Base-by-base conservation (phyloP, 805 yeast species). In the Candida incommunis region DNA sequence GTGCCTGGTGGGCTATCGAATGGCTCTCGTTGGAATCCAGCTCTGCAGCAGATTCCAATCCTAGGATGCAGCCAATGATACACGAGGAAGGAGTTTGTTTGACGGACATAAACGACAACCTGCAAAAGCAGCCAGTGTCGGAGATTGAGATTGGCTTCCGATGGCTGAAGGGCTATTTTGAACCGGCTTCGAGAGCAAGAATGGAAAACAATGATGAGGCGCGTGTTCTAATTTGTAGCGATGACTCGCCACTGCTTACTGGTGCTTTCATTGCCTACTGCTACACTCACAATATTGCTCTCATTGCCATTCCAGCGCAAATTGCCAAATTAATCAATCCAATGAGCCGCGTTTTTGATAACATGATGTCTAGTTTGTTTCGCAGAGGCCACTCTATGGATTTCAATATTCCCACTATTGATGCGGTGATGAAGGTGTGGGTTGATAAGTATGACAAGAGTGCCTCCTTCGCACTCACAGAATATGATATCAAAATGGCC, bases 31-130 rank as follows among this genome's bases (percentile, higher is more conserved):
- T 31, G 11, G 37, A 31, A 5, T 9, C 11, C 11, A 13, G 13
- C 11, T 25, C 27, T 7, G n/a, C n/a, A n/a, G 27, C 7, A 13
- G 27, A 25, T 9, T 25, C 13, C 27, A 11, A 18, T n/a, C 18
- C 4, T 80, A 7, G 37, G 20, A 7, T 31, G 37, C 13, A 5
- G n/a, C 37, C 18, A n/a, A 31, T 31, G 37, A 18, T 31, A 7
- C 18, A 31, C 20, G 18, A 16, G 18, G 37, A 31, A n/a, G 37
- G 37, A 9, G 37, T 31, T 9, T 31, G 37, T n/a, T 5, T 9
- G 18, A 31, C 18, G 5, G 42, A 24, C n/a, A 20, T 43, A 16
- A 35, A 11, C 11, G 42, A 46, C 40, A 52, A 48, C 9, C 50
- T 49, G 3, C 52, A 48, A 11, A 54, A 52, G 20, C 59, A 53